Conservation (phyloP, 1,139 yeast genomes). For the Suhomyces bokatorum region DNA sequence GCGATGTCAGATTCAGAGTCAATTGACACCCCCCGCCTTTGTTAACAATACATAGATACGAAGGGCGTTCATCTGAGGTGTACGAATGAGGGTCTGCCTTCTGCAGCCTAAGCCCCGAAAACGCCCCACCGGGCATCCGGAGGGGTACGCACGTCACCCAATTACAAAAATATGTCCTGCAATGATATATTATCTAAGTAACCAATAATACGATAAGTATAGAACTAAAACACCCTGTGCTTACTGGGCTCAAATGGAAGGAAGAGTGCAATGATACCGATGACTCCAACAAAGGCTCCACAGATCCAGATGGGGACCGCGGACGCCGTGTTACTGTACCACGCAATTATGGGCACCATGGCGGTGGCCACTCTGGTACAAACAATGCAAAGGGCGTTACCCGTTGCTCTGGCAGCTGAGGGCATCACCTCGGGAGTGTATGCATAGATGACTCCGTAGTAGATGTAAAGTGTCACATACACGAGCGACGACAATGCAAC, state of each 20-base stretch:
- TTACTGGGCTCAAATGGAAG: constrained; percentile 51
- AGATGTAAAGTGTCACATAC: constrained; percentile 50
- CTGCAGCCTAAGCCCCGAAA: too few relatives aligned
- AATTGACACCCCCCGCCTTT: too few relatives aligned
- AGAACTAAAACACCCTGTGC: constrained; percentile 19
- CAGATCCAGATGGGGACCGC: constrained; percentile 59
- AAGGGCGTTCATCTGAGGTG: too few relatives aligned
- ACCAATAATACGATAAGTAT: neutral
- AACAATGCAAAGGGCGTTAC: constrained; percentile 52
- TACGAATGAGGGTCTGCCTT: too few relatives aligned
- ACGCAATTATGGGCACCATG: constrained; percentile 54
- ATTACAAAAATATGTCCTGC: too few relatives aligned
- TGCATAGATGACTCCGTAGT: constrained; percentile 57
- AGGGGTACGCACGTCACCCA: too few relatives aligned
- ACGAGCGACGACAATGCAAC: constrained; percentile 55
- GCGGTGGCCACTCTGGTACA: constrained; percentile 48
- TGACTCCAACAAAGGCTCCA: constrained; percentile 52
- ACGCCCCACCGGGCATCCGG: too few relatives aligned
- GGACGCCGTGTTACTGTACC: constrained; percentile 44
- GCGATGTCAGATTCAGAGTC: too few relatives aligned
- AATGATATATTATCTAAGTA: neutral
- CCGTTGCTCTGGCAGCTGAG: constrained; percentile 55
- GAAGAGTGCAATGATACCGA: constrained; percentile 42
- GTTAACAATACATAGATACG: too few relatives aligned
- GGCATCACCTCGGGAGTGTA: constrained; percentile 64